Conservation (phyloP, 257 asterid genomes). For the Solanum rostratum region DNA sequence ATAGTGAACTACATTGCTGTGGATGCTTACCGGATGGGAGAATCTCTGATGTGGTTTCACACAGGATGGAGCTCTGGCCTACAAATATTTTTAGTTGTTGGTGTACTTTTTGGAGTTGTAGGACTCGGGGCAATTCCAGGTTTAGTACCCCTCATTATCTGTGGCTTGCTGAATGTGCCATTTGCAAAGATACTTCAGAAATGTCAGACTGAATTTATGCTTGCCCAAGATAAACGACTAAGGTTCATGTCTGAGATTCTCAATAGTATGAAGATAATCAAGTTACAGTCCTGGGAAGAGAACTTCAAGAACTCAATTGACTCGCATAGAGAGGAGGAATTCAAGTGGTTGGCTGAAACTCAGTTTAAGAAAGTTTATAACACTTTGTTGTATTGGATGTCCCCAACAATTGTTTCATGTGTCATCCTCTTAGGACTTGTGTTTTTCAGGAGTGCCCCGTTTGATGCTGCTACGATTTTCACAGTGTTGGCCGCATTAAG, state of each 20-base stretch:
- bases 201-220: slow-evolving; percentile 58
- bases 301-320: slow-evolving; percentile 45
- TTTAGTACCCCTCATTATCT: slow-evolving; percentile 40
- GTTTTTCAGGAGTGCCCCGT: slow-evolving; percentile 35
- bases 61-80: slow-evolving; percentile 35
- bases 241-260: slow-evolving; percentile 60
- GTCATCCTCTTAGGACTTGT: slow-evolving; percentile 49
- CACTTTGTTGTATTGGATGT: slow-evolving; percentile 52
- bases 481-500: slow-evolving; percentile 58
- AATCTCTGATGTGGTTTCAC: slow-evolving; percentile 54
- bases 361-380: slow-evolving; percentile 26
- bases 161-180: slow-evolving; percentile 52
- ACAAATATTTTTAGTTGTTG: slow-evolving; percentile 30
- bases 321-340: slow-evolving; percentile 37
- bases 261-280: slow-evolving; percentile 66
- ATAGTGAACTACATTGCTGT: slow-evolving; percentile 64
- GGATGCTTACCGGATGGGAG: slow-evolving; percentile 79
- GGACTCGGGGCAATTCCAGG: slow-evolving; percentile 73
- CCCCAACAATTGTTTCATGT: slow-evolving; percentile 56
- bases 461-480: slow-evolving; percentile 57
- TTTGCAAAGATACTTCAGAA: slow-evolving; percentile 53
- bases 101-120: slow-evolving; percentile 36
- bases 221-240: slow-evolving; percentile 51
- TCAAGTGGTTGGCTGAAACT: slow-evolving; percentile 49
- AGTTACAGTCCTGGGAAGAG: slow-evolving; percentile 76